A percentile compares a stretch with the other conserved stretches of the same genome.
Evolutionary conservation across 306 rosid genomes (phyloP).

Genomic region (Astragalus glycyphyllos): DNA sequence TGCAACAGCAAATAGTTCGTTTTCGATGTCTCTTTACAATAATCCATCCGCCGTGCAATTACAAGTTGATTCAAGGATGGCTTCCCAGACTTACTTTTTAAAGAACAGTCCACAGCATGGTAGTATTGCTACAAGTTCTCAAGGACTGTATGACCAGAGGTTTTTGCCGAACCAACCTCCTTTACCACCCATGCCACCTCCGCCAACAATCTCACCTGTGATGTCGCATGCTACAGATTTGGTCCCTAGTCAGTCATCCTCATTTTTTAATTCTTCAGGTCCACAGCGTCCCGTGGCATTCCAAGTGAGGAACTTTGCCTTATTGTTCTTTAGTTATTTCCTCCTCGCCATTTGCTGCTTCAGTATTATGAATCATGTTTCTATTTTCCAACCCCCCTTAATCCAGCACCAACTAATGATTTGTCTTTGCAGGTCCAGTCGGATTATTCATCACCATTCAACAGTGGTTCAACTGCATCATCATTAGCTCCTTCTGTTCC

Average conservation of each 20-base stretch:
- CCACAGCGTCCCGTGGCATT: constrained; percentile 62
- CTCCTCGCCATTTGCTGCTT: constrained; percentile 32
- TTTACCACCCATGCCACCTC: constrained; percentile 97
- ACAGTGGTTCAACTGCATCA: constrained; percentile 52
- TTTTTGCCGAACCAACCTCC: constrained; percentile 88
- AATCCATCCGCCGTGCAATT: constrained; percentile 60
- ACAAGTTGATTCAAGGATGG: constrained; percentile 65
- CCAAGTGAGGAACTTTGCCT: constrained; percentile 60
- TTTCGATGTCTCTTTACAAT: constrained; percentile 61
- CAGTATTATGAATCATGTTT: constrained; percentile 23
- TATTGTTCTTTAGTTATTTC: constrained; percentile 34
- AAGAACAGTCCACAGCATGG: constrained; percentile 76
- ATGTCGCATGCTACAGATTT: constrained; percentile 69
- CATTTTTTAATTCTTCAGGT: constrained; percentile 67
- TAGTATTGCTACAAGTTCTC: constrained; percentile 74
- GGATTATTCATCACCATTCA: constrained; percentile 70
- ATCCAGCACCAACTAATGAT: background rate
- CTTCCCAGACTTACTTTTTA: constrained; percentile 60
- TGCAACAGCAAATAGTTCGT: constrained; percentile 55
- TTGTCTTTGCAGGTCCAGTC: constrained; percentile 66
- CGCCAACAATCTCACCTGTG: constrained; percentile 64
- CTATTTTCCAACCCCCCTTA: constrained; percentile 31
- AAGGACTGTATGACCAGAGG: constrained; percentile 82
- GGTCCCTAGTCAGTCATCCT: constrained; percentile 64
- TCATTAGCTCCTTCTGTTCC: constrained; percentile 59